Base-by-base conservation (phyloP, 257 asterid species). In the Solanum stenotomum region DNA sequence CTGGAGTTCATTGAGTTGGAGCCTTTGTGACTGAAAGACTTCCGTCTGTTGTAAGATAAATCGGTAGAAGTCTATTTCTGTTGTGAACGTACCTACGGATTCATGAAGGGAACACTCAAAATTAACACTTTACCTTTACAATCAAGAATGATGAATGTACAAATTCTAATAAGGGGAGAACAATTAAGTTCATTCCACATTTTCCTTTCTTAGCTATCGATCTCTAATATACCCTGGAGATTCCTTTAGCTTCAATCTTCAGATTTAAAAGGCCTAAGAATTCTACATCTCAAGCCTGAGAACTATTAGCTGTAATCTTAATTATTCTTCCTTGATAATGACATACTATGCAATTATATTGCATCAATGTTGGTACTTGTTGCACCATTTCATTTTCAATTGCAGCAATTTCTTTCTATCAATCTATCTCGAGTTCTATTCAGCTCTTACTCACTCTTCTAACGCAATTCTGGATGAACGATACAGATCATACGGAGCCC, bases 401-500 rank as follows among this genome's bases (percentile, higher is more conserved):
- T 27, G 25, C n/a, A 79, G 85, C 85, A 44, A 42, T 16, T 79
- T 25, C 65, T 79, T 79, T 44, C 67, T 79, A 79, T 44, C 40
- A 44, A 44, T 79, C 68, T 79, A 79, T 46, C 25, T 46, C n/a
- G 38, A 46, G 40, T 79, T 79, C 67, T 27, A 81, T 46, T 87
- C 61, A 35, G 14, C 84, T 14, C 23, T n/a, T 34, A 5, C 6
- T 90, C 89, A 94, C 65, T 91, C 97, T 91, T 95, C 98, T 56
- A 96, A 81, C 9, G 98, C 94, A 11, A 91, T 89, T 78, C 95
- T 85, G 38, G 97, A 89, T 2, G 98, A 95, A 3, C 94, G 94
- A 31, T 91, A 92, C 44, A 95, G 95, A 87, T 95, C 98, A 70
- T 96, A 96, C 0, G 98, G 98, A 13, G 98, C 98, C 98, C 98